Evolutionary conservation across 129 eudicot species (phyloP).

Genomic region (Mikania micrantha): DNA sequence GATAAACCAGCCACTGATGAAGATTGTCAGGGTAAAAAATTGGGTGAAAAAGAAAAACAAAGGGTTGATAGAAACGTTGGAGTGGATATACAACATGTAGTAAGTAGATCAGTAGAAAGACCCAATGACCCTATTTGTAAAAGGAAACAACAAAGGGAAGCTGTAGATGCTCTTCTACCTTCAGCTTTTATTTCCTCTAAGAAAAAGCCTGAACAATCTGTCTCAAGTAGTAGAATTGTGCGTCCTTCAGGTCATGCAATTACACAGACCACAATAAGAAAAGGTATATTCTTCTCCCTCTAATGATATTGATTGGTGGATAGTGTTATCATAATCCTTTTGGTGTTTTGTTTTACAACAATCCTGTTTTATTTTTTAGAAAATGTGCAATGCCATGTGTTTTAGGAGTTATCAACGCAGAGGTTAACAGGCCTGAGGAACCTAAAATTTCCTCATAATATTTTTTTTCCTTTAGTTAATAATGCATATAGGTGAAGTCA

Average conservation of each 20-base stretch:
- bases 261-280: constrained; percentile 47
- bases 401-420: background rate
- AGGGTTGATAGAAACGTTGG: constrained; percentile 11
- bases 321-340: too few species aligned
- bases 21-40: constrained; percentile 12
- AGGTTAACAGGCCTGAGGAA: background rate
- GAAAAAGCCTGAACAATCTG: constrained; percentile 52
- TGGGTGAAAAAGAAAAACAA: constrained; percentile 25
- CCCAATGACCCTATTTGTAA: constrained; percentile 29
- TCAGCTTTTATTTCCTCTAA: constrained; percentile 76
- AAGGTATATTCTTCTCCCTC: constrained; percentile 34
- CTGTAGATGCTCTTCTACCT: constrained; percentile 88
- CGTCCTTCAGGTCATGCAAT: constrained; percentile 21
- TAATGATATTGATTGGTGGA: too few species aligned
- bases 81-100: constrained; percentile 19
- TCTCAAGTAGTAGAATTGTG: constrained; percentile 36
- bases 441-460: too few species aligned
- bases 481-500: too few species aligned
- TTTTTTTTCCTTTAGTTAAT: too few species aligned
- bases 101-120: constrained; percentile 20
- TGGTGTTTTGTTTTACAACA: background rate
- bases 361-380: constrained; percentile 1
- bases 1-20: constrained; percentile 15
- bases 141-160: constrained; percentile 92
- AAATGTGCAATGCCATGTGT: background rate